Percentiles rank a stretch among this genome's conserved stretches.
Evolutionary conservation across 2,329 filamentous ascomycete genomes (phyloP).

Genomic region (Geosmithia flava): DNA sequence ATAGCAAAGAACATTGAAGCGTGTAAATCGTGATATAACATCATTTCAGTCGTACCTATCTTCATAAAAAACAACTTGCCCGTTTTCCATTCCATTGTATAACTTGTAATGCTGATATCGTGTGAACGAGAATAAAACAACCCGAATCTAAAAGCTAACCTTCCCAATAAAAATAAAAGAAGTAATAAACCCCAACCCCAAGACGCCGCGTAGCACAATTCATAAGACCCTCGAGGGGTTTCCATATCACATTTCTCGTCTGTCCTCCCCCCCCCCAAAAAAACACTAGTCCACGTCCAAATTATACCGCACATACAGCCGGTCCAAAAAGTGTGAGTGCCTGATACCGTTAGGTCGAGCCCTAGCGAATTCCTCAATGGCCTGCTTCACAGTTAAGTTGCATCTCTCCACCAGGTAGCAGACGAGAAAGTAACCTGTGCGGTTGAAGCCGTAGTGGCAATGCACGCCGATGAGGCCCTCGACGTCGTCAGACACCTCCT

Average conservation of each 20-base stretch:
- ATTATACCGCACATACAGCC: slow-evolving; percentile 65
- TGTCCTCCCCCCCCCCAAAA: no score
- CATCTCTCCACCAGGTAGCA: slow-evolving; percentile 81
- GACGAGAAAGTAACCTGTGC: slow-evolving; percentile 83
- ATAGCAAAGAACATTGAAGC: no score
- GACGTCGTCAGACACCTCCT: slow-evolving; percentile 25
- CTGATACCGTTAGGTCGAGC: slow-evolving; percentile 72
- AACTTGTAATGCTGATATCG: not conserved
- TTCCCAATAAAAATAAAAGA: not conserved
- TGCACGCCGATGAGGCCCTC: slow-evolving; percentile 63
- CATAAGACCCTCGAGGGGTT: not conserved
- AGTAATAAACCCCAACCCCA: not conserved
- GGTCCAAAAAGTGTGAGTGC: slow-evolving; percentile 80
- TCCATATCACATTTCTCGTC: not conserved
- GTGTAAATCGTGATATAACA: no score
- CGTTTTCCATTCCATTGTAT: not conserved
- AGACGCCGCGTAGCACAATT: not conserved
- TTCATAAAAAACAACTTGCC: no score
- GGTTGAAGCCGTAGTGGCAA: slow-evolving; percentile 93
- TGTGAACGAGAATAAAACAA: not conserved
- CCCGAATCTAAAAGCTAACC: not conserved
- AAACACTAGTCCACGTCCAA: slow-evolving; percentile 8
- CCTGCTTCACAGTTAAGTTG: slow-evolving; percentile 59
- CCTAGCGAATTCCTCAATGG: slow-evolving; percentile 64
- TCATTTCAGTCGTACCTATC: no score